phyloP scores from a whole-genome alignment of 148 eudicot genomes.

The Vaccinium vitisidaea region DNA sequence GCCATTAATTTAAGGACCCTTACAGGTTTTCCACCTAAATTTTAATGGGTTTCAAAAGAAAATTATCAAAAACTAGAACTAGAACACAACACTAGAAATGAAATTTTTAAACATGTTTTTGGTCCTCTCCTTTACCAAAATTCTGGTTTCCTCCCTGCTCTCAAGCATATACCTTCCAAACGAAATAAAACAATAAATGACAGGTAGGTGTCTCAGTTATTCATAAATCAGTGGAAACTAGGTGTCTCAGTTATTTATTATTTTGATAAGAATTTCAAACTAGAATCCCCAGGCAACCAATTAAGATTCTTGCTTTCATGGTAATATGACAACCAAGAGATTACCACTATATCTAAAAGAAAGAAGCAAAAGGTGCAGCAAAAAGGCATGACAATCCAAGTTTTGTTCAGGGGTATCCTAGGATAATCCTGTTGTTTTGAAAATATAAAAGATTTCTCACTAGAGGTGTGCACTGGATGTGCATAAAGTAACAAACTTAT shows the following conservation, averaged over 20 bases:
- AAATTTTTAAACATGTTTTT: no score
- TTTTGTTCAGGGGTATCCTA: not conserved
- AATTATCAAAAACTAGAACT: no score
- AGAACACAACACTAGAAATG: no score
- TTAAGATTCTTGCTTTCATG: not conserved
- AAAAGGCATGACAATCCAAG: conserved; percentile 11
- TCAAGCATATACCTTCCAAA: no score
- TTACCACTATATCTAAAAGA: not conserved
- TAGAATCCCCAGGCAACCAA: not conserved
- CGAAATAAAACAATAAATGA: not conserved
- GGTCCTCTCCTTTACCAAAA: no score
- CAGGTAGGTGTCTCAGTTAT: not conserved
- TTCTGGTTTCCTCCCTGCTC: no score
- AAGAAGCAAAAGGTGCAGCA: not conserved
- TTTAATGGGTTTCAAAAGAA: no score
- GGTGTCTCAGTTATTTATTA: not conserved
- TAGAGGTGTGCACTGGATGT: not conserved
- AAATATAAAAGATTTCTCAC: not conserved
- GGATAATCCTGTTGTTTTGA: not conserved
- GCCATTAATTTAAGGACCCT: no score
- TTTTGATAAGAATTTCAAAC: not conserved
- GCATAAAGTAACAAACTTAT: not conserved
- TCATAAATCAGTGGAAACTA: not conserved
- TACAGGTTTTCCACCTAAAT: no score
- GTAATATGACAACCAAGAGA: not conserved